These are phyloP conservation scores for Pythium aphanidermatum DNA, from an alignment of 352 stramenopile genomes.

Conservation along the genomic window DNA sequence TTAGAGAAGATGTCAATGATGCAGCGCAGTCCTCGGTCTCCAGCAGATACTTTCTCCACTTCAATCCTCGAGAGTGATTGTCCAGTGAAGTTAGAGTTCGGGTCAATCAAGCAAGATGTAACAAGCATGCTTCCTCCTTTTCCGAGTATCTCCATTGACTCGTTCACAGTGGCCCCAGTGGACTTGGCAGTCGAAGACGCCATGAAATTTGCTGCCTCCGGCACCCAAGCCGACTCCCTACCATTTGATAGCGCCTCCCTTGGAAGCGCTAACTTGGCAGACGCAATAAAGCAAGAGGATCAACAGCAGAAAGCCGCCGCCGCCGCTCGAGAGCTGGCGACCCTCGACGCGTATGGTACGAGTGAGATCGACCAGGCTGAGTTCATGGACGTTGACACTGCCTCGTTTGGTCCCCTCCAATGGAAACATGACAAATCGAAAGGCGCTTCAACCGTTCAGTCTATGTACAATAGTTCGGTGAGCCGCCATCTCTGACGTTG, in stretches of 20 bases:
- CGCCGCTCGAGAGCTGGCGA: slow-evolving; percentile 8
- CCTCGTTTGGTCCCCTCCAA: slow-evolving; percentile 13
- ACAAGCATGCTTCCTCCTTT: slow-evolving; percentile 4
- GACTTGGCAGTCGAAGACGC: slow-evolving; percentile 13
- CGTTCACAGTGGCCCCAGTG: slow-evolving; percentile 6
- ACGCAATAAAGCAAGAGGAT: slow-evolving; percentile 2
- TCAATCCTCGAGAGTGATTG: neutral
- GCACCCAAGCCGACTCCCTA: neutral
- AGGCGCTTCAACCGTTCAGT: slow-evolving; percentile 3
- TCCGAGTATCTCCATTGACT: slow-evolving; percentile 9
- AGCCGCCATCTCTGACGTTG: no score
- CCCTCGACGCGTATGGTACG: slow-evolving; percentile 13
- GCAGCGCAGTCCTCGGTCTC: no score
- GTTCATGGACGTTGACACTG: slow-evolving; percentile 18
- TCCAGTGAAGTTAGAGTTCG: no score
- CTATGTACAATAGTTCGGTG: no score
- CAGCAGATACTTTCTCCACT: neutral
- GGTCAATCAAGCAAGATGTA: slow-evolving; percentile 1
- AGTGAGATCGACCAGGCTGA: slow-evolving; percentile 13
- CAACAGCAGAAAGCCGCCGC: neutral
- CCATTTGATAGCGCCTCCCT: no score
- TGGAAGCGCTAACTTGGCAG: no score
- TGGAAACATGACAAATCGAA: slow-evolving; percentile 17
- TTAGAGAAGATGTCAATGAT: slow-evolving; percentile 66
- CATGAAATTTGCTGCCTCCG: slow-evolving; percentile 17